Evolutionary conservation across 1,139 yeast species (phyloP).

Genomic region (Candida buenavistaensis): DNA sequence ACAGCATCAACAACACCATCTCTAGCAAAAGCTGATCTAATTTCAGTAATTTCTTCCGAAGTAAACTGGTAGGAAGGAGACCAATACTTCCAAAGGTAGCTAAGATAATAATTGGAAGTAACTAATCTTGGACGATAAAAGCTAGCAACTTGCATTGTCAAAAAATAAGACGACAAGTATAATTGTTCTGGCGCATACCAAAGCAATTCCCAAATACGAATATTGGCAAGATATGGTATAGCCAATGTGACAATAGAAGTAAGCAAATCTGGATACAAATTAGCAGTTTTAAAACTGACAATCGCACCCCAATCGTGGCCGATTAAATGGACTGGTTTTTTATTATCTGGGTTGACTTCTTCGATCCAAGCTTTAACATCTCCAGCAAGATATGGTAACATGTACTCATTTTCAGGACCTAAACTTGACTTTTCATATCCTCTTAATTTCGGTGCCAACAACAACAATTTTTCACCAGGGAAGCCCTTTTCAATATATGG

Average conservation of each 20-base stretch:
- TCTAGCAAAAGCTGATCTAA: slow-evolving; percentile 26
- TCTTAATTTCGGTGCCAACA: slow-evolving; percentile 40
- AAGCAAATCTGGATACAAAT: slow-evolving; percentile 35
- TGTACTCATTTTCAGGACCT: slow-evolving; percentile 27
- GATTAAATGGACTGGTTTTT: slow-evolving; percentile 38
- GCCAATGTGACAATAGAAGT: slow-evolving; percentile 40
- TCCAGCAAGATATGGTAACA: slow-evolving; percentile 30
- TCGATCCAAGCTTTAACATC: slow-evolving; percentile 40
- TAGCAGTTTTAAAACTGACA: slow-evolving; percentile 36
- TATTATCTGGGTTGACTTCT: slow-evolving; percentile 18
- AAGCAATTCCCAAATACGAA: slow-evolving; percentile 27
- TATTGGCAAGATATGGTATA: slow-evolving; percentile 37
- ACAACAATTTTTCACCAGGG: slow-evolving; percentile 21
- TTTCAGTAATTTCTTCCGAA: slow-evolving; percentile 27
- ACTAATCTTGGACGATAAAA: slow-evolving; percentile 27
- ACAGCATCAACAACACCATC: slow-evolving; percentile 35
- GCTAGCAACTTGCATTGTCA: slow-evolving; percentile 38
- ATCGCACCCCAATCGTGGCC: slow-evolving; percentile 54
- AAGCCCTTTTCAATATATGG: slow-evolving; percentile 23
- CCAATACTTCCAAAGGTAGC: slow-evolving; percentile 41
- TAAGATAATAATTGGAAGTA: slow-evolving; percentile 28
- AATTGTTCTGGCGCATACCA: slow-evolving; percentile 37
- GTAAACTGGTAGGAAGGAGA: slow-evolving; percentile 40
- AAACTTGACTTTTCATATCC: slow-evolving; percentile 43
- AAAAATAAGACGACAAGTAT: slow-evolving; percentile 37